phyloP scores from a whole-genome alignment of 441 rosid species.

The Pelargonium cotyledonis region DNA sequence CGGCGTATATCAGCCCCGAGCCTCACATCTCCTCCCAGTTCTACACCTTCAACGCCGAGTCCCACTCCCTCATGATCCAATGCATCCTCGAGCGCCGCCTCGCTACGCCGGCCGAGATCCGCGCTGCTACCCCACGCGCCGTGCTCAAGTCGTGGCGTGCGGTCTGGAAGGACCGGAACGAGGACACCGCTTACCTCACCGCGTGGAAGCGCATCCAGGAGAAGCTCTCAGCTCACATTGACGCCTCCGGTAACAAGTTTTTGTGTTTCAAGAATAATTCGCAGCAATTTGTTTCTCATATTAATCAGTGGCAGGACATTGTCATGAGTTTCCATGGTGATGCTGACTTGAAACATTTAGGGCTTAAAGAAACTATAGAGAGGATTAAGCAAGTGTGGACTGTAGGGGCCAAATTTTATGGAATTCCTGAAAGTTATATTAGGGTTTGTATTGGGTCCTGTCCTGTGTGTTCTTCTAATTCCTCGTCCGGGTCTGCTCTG shows the following conservation, averaged over 20 bases:
- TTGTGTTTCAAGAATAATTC: conserved; percentile 87
- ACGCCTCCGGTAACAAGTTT: conserved; percentile 65
- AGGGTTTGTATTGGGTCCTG: conserved; percentile 94
- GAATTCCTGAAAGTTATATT: conserved; percentile 93
- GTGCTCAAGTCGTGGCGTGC: conserved; percentile 90
- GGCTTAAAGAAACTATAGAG: conserved; percentile 80
- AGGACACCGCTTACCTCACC: conserved; percentile 89
- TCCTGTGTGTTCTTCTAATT: conserved; percentile 51
- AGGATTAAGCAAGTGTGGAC: conserved; percentile 94
- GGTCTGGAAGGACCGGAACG: conserved; percentile 96
- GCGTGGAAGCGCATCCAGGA: conserved; percentile 99
- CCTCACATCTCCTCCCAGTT: conserved; percentile 89
- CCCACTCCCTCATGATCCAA: conserved; percentile 87
- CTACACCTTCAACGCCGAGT: conserved; percentile 90
- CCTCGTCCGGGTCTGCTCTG: conserved; percentile 63
- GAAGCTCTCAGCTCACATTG: conserved; percentile 71
- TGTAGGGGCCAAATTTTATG: conserved; percentile 88
- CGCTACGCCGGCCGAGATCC: conserved; percentile 84
- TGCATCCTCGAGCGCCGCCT: conserved; percentile 79
- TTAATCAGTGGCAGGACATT: conserved; percentile 89
- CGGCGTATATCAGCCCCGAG: conserved; percentile 56
- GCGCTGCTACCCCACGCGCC: conserved; percentile 63
- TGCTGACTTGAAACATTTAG: conserved; percentile 82
- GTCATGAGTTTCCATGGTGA: conserved; percentile 89
- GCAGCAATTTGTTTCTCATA: conserved; percentile 79